phyloP scores from a whole-genome alignment of 257 asterid genomes.

The Gentiana dahurica region DNA sequence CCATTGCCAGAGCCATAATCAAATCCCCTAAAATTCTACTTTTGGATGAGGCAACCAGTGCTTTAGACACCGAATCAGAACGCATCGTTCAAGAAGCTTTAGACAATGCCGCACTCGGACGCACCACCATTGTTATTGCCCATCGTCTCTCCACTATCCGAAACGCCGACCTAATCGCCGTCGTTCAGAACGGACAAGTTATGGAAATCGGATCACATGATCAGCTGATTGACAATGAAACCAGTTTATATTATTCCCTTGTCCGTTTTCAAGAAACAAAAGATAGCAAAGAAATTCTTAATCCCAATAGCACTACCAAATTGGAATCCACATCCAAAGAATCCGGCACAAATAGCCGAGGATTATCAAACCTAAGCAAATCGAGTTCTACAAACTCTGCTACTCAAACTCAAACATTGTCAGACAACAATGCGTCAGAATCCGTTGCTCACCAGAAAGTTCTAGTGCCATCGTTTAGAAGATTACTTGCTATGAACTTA shows the following conservation, averaged over 20 bases:
- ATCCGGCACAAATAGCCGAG: slow-evolving; percentile 41
- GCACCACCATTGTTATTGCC: slow-evolving; percentile 74
- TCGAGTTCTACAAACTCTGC: slow-evolving; percentile 52
- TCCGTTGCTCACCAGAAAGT: slow-evolving; percentile 29
- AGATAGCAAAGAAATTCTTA: slow-evolving; percentile 11
- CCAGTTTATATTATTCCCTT: slow-evolving; percentile 51
- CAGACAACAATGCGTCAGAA: slow-evolving; percentile 8
- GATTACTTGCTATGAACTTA: slow-evolving; percentile 69
- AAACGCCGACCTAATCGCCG: slow-evolving; percentile 65
- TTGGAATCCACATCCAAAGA: slow-evolving; percentile 17
- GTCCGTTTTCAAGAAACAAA: slow-evolving; percentile 58
- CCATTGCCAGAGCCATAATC: slow-evolving; percentile 83
- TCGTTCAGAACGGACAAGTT: slow-evolving; percentile 60
- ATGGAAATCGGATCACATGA: slow-evolving; percentile 62
- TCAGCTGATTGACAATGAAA: slow-evolving; percentile 30
- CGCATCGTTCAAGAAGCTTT: slow-evolving; percentile 75
- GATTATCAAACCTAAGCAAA: slow-evolving; percentile 41
- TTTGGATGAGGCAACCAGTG: slow-evolving; percentile 94
- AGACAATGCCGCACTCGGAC: slow-evolving; percentile 74
- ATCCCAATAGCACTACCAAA: not conserved
- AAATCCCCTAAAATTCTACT: slow-evolving; percentile 77
- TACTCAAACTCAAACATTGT: slow-evolving; percentile 13
- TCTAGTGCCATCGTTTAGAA: slow-evolving; percentile 53
- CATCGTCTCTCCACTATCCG: slow-evolving; percentile 93
- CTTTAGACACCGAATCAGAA: slow-evolving; percentile 82